Evolutionary conservation across 2,329 filamentous ascomycete species (phyloP).

Genomic region (Chaetothyriales sp.): DNA sequence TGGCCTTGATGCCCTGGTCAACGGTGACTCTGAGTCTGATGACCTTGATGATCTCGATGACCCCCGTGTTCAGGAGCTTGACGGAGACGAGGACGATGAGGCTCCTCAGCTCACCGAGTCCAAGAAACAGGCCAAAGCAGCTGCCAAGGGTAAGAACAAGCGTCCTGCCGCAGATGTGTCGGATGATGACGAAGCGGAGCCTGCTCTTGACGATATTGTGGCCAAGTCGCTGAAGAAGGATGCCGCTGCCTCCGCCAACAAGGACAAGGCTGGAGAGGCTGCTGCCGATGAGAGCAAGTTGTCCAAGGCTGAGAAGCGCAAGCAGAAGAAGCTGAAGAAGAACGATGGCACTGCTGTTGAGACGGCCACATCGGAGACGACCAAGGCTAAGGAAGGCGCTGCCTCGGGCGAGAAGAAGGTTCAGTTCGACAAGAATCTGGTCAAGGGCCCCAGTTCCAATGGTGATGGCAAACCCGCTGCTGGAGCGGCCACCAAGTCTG

Average conservation of each 20-base stretch:
- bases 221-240: slow-evolving; percentile 49
- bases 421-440: slow-evolving; percentile 96
- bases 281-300: slow-evolving; percentile 47
- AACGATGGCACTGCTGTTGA: slow-evolving; percentile 76
- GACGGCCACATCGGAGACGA: slow-evolving; percentile 33
- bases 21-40: slow-evolving; percentile 45
- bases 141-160: slow-evolving; percentile 73
- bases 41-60: slow-evolving; percentile 64
- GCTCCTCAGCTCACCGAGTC: slow-evolving; percentile 32
- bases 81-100: slow-evolving; percentile 57
- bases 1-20: slow-evolving; percentile 32
- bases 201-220: slow-evolving; percentile 65
- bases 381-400: slow-evolving; percentile 42
- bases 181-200: slow-evolving; percentile 43
- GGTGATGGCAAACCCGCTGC: slow-evolving; percentile 34
- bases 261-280: slow-evolving; percentile 9
- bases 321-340: slow-evolving; percentile 95
- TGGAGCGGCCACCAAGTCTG: background rate
- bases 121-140: slow-evolving; percentile 17
- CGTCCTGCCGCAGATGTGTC: slow-evolving; percentile 55
- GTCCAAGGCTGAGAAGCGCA: slow-evolving; percentile 96
- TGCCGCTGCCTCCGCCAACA: slow-evolving; percentile 20
- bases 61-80: slow-evolving; percentile 70
- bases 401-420: slow-evolving; percentile 59
- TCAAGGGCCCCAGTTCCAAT: slow-evolving; percentile 80